phyloP scores from a whole-genome alignment of 139 green algal species.

The Micromonas pusilla region DNA sequence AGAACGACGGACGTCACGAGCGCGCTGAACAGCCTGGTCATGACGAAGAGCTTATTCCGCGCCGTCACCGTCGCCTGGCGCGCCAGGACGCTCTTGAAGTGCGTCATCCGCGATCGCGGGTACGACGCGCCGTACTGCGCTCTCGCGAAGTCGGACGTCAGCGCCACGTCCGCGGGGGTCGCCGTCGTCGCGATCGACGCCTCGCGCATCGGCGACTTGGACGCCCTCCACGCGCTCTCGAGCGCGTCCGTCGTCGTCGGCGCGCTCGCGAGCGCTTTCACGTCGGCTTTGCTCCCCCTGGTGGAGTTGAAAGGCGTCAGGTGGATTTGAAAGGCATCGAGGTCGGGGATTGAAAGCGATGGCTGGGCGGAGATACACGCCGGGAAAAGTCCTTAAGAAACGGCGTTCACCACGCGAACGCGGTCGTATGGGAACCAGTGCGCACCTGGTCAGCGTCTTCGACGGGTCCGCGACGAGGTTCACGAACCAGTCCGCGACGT shows the following conservation, averaged over 20 bases:
- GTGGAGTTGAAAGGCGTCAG: too few species aligned
- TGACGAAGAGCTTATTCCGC: conserved; percentile 11
- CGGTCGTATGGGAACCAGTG: too few species aligned
- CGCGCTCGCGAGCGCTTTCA: neutral
- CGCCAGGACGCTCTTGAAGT: conserved; percentile 8
- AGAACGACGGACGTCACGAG: conserved; percentile 20
- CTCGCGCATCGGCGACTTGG: neutral
- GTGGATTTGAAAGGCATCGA: too few species aligned
- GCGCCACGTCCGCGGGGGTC: neutral
- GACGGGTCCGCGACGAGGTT: neutral
- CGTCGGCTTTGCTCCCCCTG: too few species aligned
- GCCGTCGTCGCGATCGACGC: neutral
- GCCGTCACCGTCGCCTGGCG: neutral
- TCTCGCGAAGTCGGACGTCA: conserved; percentile 10
- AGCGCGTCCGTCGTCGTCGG: conserved; percentile 3
- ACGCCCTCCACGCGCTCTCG: neutral
- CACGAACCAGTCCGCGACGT: conserved; percentile 22
- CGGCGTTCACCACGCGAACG: too few species aligned
- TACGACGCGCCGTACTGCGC: neutral
- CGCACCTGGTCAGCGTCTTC: neutral
- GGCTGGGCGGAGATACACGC: too few species aligned
- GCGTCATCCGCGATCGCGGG: neutral
- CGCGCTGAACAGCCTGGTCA: neutral
- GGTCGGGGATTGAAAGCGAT: too few species aligned
- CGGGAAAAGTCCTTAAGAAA: too few species aligned